phyloP scores from a whole-genome alignment of 352 stramenopile species.

The Thraustotheca clavata region DNA sequence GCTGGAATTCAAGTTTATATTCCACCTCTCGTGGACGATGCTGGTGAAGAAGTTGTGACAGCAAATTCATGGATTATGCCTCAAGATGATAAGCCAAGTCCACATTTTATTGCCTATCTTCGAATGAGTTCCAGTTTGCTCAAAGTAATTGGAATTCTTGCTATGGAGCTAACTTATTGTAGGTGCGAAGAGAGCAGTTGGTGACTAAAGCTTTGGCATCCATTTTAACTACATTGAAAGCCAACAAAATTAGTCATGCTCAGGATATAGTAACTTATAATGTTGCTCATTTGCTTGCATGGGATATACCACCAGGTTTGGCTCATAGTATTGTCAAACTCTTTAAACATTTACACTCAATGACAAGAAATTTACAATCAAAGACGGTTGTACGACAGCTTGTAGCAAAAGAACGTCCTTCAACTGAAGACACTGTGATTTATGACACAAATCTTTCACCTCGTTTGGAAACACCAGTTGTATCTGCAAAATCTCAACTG shows the following conservation, averaged over 20 bases:
- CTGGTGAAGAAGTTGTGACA: not conserved
- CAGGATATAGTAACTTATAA: not conserved
- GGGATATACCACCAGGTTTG: not conserved
- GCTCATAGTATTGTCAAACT: not conserved
- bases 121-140: not conserved
- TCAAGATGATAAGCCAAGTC: not conserved
- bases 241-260: not conserved
- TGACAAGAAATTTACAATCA: not conserved
- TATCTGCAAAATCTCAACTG: not conserved
- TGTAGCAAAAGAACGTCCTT: not conserved
- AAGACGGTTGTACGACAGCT: not conserved
- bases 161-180: not conserved
- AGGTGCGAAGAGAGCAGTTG: slow-evolving; percentile 19
- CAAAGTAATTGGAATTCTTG: not conserved
- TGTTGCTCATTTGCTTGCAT: not conserved
- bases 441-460: not conserved
- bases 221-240: not conserved
- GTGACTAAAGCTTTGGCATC: not conserved
- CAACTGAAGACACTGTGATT: slow-evolving; percentile 10
- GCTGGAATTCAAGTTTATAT: not conserved
- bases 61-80: slow-evolving; percentile 1
- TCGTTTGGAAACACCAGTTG: not conserved
- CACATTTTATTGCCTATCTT: slow-evolving; percentile 5
- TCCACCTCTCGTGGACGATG: slow-evolving; percentile 2
- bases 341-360: not conserved